These are phyloP conservation scores for Neonectria faginata DNA, from an alignment of 2,329 filamentous ascomycete species.

Conservation along the genomic window DNA sequence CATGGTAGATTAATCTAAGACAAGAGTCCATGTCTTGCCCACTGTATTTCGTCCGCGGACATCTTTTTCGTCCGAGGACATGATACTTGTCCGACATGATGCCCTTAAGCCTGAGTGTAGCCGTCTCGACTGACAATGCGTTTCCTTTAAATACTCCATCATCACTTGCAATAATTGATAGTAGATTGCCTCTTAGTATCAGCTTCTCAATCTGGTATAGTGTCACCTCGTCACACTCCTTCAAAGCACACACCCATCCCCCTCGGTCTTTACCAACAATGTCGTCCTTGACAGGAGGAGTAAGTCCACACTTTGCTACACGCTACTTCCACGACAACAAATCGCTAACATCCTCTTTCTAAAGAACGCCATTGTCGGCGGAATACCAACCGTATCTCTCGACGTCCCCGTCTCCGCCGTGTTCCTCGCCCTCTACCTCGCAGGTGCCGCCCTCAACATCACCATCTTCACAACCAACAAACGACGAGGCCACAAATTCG, in stretches of 20 bases:
- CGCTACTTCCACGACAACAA: neutral
- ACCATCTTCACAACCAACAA: neutral
- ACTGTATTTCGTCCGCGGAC: neutral
- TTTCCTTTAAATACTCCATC: neutral
- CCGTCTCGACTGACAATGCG: neutral
- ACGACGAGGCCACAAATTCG: neutral
- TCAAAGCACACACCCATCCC: neutral
- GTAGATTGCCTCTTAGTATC: neutral
- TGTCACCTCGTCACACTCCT: neutral
- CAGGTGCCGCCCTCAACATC: neutral
- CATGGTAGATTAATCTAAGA: neutral
- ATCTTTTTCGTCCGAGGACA: conserved; percentile 1
- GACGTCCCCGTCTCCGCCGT: conserved; percentile 3
- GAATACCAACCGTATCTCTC: neutral
- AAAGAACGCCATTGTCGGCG: neutral
- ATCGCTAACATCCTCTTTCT: neutral
- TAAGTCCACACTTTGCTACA: neutral
- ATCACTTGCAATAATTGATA: neutral
- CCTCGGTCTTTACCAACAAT: neutral
- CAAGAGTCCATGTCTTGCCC: neutral
- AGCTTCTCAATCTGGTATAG: neutral
- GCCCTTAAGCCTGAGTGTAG: neutral
- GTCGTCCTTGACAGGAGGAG: conserved; percentile 1
- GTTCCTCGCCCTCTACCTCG: neutral
- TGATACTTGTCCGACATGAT: neutral